Evolutionary conservation across 768 basidiomycete species (phyloP).

Genomic region (Agaricus bisporus): DNA sequence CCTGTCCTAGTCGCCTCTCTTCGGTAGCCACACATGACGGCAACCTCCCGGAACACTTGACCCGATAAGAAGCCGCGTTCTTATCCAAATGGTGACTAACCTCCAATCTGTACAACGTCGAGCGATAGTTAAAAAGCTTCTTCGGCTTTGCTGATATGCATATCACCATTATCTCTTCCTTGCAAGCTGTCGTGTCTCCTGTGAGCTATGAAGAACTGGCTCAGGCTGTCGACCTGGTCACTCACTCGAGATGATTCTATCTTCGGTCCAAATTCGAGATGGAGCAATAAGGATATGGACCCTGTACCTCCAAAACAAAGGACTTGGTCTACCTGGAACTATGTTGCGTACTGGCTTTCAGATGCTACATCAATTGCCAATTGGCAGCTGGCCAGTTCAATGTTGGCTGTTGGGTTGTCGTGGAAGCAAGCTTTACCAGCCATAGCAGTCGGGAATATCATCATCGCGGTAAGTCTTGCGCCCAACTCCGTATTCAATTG

Average conservation of each 20-base stretch:
- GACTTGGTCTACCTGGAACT: slow-evolving; percentile 69
- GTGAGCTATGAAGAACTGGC: slow-evolving; percentile 2
- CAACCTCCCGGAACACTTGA: no score
- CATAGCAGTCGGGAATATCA: slow-evolving; percentile 65
- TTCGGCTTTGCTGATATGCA: no score
- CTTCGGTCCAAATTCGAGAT: slow-evolving; percentile 52
- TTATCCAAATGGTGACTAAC: no score
- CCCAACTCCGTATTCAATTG: neutral
- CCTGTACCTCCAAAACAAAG: slow-evolving; percentile 55
- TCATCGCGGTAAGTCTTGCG: slow-evolving; percentile 48
- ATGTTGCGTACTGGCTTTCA: slow-evolving; percentile 56
- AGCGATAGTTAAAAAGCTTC: no score
- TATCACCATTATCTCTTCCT: neutral
- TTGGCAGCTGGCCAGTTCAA: slow-evolving; percentile 67
- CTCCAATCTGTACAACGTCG: no score
- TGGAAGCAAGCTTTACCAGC: slow-evolving; percentile 68
- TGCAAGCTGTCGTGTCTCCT: neutral
- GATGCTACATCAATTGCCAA: slow-evolving; percentile 41
- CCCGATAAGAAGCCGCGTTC: no score
- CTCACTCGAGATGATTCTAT: slow-evolving; percentile 46
- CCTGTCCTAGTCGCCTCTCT: no score
- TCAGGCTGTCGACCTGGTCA: slow-evolving; percentile 37
- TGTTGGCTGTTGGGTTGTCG: slow-evolving; percentile 69
- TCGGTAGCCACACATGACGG: no score
- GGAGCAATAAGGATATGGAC: slow-evolving; percentile 76